Evolutionary conservation across 1,139 yeast genomes (phyloP), one percentile per base, ranked within the genome.

Genomic region (Suhomyces guaymorum): DNA sequence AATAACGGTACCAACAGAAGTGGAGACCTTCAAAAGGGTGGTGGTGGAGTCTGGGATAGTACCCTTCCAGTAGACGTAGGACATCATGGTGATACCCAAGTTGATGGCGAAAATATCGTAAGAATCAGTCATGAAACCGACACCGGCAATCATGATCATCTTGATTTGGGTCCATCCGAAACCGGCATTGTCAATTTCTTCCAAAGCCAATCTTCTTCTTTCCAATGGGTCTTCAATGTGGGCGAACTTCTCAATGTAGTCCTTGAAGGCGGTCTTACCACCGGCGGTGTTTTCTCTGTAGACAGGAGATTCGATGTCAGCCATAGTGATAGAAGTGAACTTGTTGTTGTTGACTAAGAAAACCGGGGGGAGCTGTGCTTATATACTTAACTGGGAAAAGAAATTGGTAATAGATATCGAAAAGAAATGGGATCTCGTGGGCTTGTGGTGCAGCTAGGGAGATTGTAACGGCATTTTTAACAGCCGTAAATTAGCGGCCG

Each of bases 241-340:
- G 30, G 94, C 86, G 49, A 82, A 87, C 61, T 87, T 90, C 42
- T 82, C 86, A 50, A 85, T 61, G 60, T 78, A 85, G 61, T 87
- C 89, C 70, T 86, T 92, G 77, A 86, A 87, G 39, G 95, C 95
- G 48, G 92, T 79, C 61, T 87, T 84, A 67, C 96, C 95, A 66
- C 95, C 95, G 22, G 48, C 31, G 33, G 40, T 39, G 48, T 51
- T 52, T 27, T 47, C 59, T 32, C 47, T 47, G 38, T 42, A 44
- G 14, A 48, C 46, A 19, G 44, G 44, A 28, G 38, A 39, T 37
- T 49, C 54, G 33, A 59, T 59, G 38, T 57, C 59, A 42, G 59
- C 40, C 61, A 55, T 55, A 32, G 26, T 29, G n/a, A n/a, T n/a
- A n/a, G n/a, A n/a, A 9, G 3, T 4, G 11, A 6, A 17, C 4